Evolutionary conservation across 768 basidiomycete species (phyloP).

Genomic region (Leccinum subgranulosum): DNA sequence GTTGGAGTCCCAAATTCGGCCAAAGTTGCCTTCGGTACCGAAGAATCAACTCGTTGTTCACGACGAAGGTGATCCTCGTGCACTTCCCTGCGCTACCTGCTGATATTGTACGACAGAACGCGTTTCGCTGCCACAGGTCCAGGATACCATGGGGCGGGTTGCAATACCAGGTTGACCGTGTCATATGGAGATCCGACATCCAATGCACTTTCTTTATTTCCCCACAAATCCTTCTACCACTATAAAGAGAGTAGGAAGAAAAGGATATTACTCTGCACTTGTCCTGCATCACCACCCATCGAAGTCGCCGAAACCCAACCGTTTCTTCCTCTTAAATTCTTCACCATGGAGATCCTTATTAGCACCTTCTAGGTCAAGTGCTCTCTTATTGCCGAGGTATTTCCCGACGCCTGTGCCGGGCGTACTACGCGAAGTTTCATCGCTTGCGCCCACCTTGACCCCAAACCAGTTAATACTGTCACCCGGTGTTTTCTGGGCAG

Average conservation of each 20-base stretch:
- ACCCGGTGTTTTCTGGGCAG: constrained; percentile 52
- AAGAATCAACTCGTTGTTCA: constrained; percentile 37
- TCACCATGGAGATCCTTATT: constrained; percentile 26
- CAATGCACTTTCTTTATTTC: not conserved
- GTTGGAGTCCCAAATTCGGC: constrained; percentile 27
- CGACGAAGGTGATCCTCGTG: constrained; percentile 27
- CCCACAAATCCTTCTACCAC: constrained; percentile 5
- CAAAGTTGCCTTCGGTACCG: constrained; percentile 57
- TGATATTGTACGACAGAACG: constrained; percentile 11
- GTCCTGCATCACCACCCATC: constrained; percentile 60
- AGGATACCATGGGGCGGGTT: constrained; percentile 10
- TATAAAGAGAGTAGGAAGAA: constrained; percentile 7
- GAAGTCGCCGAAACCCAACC: constrained; percentile 89
- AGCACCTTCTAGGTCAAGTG: constrained; percentile 29
- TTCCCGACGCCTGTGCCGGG: constrained; percentile 63
- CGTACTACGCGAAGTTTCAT: constrained; percentile 32
- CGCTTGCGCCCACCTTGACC: constrained; percentile 62
- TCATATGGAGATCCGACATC: not conserved
- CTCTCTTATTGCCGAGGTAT: constrained; percentile 62
- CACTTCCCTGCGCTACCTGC: not conserved
- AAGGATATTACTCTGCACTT: not conserved
- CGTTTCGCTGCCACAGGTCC: not conserved
- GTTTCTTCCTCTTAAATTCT: constrained; percentile 75
- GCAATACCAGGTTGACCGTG: constrained; percentile 23
- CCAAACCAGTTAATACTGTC: constrained; percentile 87